A percentile compares a stretch with the other conserved stretches of the same genome.
Conservation (phyloP, 768 basidiomycete genomes). For the Auriscalpium vulgare region DNA sequence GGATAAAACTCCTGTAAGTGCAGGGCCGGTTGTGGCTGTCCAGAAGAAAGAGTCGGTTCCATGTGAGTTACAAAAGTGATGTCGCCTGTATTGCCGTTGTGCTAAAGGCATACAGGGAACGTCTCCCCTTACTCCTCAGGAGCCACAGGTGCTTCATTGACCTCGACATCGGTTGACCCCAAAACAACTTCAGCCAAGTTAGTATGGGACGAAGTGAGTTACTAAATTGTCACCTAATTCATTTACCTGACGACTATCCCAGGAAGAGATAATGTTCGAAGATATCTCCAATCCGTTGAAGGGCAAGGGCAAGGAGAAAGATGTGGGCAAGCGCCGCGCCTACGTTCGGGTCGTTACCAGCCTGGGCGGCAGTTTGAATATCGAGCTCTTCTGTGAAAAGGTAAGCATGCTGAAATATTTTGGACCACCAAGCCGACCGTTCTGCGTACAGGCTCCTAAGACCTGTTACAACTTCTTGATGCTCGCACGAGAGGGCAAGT, state of each 20-base stretch:
- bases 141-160: slow-evolving; percentile 85
- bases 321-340: slow-evolving; percentile 82
- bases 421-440: too few species aligned
- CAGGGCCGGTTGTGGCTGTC: slow-evolving; percentile 13
- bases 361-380: slow-evolving; percentile 75
- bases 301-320: slow-evolving; percentile 90
- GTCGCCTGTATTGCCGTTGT: background rate
- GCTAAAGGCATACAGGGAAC: slow-evolving; percentile 50
- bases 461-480: slow-evolving; percentile 98
- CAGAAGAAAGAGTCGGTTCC: slow-evolving; percentile 37
- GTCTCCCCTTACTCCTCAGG: slow-evolving; percentile 89
- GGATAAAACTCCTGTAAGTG: slow-evolving; percentile 22
- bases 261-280: slow-evolving; percentile 98
- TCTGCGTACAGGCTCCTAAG: slow-evolving; percentile 69
- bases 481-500: slow-evolving; percentile 86
- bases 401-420: slow-evolving; percentile 26
- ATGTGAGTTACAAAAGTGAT: slow-evolving; percentile 37
- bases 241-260: background rate
- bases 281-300: slow-evolving; percentile 74
- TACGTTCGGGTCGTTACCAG: slow-evolving; percentile 96
- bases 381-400: slow-evolving; percentile 87
- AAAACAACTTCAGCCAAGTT: slow-evolving; percentile 65
- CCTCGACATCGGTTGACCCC: slow-evolving; percentile 85
- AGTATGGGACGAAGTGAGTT: slow-evolving; percentile 84
- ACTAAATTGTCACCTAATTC: background rate